Conservation (phyloP, 169 alveolate species). For the Plasmodium falciparum region DNA sequence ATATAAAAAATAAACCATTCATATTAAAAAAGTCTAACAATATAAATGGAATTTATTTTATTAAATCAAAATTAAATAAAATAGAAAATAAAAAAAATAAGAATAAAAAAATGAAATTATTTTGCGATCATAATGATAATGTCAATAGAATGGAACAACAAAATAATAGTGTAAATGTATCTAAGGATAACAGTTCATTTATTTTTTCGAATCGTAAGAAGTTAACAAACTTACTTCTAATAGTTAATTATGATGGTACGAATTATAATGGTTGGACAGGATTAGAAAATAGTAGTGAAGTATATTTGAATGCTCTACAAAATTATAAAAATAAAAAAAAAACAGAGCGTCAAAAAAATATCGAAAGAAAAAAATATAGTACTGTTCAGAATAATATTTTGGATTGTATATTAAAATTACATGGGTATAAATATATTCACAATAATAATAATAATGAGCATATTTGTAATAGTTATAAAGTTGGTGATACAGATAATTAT, state of each 20-base stretch:
- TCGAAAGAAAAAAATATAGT: neutral
- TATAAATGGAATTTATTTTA: too few species aligned
- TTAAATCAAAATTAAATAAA: too few species aligned
- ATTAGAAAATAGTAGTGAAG: constrained; percentile 70
- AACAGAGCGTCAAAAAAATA: neutral
- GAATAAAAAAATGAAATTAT: too few species aligned
- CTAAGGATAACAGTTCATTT: too few species aligned
- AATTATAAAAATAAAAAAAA: constrained; percentile 19
- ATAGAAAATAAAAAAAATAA: too few species aligned
- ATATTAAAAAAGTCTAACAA: too few species aligned
- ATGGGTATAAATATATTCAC: constrained; percentile 77
- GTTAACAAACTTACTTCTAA: constrained; percentile 79
- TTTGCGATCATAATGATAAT: too few species aligned
- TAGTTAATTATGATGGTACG: constrained; percentile 83
- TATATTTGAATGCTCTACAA: constrained; percentile 28
- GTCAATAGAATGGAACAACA: too few species aligned
- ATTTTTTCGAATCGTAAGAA: constrained; percentile 5
- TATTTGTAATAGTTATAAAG: neutral
- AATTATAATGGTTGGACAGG: constrained; percentile 84
- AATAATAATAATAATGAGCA: neutral
- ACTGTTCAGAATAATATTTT: constrained; percentile 78
- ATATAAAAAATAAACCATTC: too few species aligned
- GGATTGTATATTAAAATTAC: constrained; percentile 79
- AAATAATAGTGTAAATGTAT: too few species aligned
- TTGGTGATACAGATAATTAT: neutral